Evolutionary conservation across 108 stramenopile species (phyloP).

Genomic region (Parietichytrium sp.): DNA sequence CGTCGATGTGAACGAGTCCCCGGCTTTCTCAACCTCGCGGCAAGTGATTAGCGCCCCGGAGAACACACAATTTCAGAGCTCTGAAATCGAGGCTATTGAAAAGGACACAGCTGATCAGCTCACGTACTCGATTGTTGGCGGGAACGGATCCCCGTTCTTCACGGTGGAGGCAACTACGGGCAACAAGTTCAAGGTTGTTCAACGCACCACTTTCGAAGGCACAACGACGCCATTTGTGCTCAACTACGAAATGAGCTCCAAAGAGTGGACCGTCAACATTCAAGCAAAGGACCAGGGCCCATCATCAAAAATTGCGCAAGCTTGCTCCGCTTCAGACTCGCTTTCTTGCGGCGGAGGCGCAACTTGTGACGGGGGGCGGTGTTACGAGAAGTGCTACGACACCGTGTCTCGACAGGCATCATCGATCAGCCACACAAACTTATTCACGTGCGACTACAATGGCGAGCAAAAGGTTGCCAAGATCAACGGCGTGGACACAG

Average conservation of each 20-base stretch:
- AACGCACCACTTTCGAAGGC: too few species aligned
- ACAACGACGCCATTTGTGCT: too few species aligned
- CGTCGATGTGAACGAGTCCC: slow-evolving; percentile 9
- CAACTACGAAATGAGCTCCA: slow-evolving; percentile 10
- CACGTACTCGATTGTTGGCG: slow-evolving; percentile 4
- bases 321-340: too few species aligned
- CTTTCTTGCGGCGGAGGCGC: slow-evolving; percentile 15
- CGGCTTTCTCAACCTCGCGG: not conserved
- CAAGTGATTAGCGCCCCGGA: not conserved
- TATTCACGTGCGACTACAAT: not conserved
- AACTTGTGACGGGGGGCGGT: not conserved
- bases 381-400: slow-evolving; percentile 25
- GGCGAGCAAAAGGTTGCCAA: not conserved
- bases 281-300: slow-evolving; percentile 1
- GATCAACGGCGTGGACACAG: not conserved
- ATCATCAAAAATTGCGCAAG: not conserved
- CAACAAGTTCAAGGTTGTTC: too few species aligned
- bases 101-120: not conserved
- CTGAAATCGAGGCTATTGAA: not conserved
- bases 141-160: not conserved
- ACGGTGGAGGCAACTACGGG: too few species aligned
- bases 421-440: not conserved
- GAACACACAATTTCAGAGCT: not conserved
- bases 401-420: not conserved
- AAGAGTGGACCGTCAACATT: slow-evolving; percentile 33